phyloP scores from a whole-genome alignment of 225 moss, liverwort and hornwort genomes.

The Straminergon stramineum region DNA sequence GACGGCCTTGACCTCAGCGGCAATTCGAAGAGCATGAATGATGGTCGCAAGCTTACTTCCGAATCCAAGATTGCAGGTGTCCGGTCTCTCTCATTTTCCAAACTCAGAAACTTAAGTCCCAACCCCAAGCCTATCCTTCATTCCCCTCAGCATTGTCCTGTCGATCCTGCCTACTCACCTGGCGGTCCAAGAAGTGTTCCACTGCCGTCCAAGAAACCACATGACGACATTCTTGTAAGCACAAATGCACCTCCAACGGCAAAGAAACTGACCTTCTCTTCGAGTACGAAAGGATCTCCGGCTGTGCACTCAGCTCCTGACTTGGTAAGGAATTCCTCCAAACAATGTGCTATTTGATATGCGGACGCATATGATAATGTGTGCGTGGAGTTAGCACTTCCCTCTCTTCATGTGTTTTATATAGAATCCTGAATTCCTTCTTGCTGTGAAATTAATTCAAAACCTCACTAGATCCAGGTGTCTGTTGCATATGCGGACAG shows the following conservation, averaged over 20 bases:
- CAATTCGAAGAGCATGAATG: not conserved
- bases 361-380: too few relatives aligned
- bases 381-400: not conserved
- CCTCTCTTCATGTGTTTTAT: too few relatives aligned
- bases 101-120: conserved; percentile 24
- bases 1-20: not conserved
- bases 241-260: not conserved
- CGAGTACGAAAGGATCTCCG: not conserved
- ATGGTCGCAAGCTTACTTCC: conserved; percentile 23
- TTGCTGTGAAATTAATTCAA: not conserved
- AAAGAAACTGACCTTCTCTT: conserved; percentile 23
- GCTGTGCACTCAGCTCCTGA: not conserved
- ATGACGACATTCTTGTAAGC: not conserved
- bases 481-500: not conserved
- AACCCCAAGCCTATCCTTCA: conserved; percentile 6
- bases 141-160: conserved; percentile 21
- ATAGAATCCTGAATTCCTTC: not conserved
- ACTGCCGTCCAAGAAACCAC: conserved; percentile 15
- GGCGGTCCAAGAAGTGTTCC: conserved; percentile 31
- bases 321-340: not conserved
- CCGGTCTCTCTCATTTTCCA: conserved; percentile 45
- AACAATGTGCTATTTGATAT: not conserved
- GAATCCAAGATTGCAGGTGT: conserved; percentile 29
- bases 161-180: conserved; percentile 22
- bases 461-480: not conserved